These are phyloP conservation scores for Neocatenulostroma microsporum DNA, from an alignment of 2,329 filamentous ascomycete genomes.

Conservation along the genomic window DNA sequence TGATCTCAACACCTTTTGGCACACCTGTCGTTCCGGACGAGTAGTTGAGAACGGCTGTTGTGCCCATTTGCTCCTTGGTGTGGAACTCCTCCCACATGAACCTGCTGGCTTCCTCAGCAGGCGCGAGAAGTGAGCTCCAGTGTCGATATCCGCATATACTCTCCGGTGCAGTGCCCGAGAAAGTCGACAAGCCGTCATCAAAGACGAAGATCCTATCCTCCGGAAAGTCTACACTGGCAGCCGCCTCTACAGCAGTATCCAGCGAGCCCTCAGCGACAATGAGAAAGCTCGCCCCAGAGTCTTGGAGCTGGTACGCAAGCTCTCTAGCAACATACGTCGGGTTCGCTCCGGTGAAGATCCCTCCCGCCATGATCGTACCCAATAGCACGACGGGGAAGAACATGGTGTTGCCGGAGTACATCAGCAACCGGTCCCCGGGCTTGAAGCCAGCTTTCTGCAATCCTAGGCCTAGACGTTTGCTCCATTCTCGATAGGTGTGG, in stretches of 20 bases:
- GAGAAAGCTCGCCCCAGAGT: slow-evolving; percentile 61
- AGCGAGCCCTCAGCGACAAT: slow-evolving; percentile 53
- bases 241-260: slow-evolving; percentile 59
- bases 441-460: slow-evolving; percentile 53
- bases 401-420: slow-evolving; percentile 66
- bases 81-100: slow-evolving; percentile 58
- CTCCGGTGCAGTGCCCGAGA: slow-evolving; percentile 34
- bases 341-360: slow-evolving; percentile 70
- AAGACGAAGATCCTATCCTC: slow-evolving; percentile 56
- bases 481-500: slow-evolving; percentile 58
- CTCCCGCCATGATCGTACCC: slow-evolving; percentile 68
- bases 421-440: slow-evolving; percentile 60
- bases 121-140: slow-evolving; percentile 57
- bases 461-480: slow-evolving; percentile 64
- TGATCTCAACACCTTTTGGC: slow-evolving; percentile 76
- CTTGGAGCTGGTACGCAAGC: slow-evolving; percentile 65
- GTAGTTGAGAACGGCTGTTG: slow-evolving; percentile 67
- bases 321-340: slow-evolving; percentile 62
- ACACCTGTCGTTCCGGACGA: slow-evolving; percentile 71
- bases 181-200: slow-evolving; percentile 46
- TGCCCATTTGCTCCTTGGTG: slow-evolving; percentile 41
- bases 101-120: slow-evolving; percentile 42
- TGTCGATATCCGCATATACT: slow-evolving; percentile 44
- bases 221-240: slow-evolving; percentile 49
- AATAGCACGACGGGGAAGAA: slow-evolving; percentile 65